Evolutionary conservation across 2,329 filamentous ascomycete genomes (phyloP), one percentile per base, ranked within the genome.

Genomic region (Diplocarpon mali): DNA sequence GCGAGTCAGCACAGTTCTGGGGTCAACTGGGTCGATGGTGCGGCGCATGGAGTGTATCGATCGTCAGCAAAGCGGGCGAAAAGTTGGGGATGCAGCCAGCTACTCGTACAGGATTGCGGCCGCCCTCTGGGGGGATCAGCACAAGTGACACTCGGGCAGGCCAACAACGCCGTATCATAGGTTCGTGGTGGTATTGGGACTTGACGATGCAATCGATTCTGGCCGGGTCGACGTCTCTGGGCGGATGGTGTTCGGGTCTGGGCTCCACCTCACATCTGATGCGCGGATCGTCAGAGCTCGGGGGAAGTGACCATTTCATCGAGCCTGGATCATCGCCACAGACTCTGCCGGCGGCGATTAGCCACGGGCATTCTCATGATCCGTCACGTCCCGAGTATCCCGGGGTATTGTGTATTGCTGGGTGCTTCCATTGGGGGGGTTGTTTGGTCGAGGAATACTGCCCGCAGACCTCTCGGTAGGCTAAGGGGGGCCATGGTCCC

Each of bases 181-280:
- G 50, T 67, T 67, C 35, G 63, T 64, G n/a, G n/a, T n/a, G n/a
- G n/a, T n/a, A n/a, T 34, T 64, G 58, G 10, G 65, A 65, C 28
- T 65, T 63, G 45, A 67, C 67, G 11, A 67, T 57, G 50, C 65
- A 67, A 16, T 62, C 7, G 61, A 9, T 63, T 56, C n/a, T 61
- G 62, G 5, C 58, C 56, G 8, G 60, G 58, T 14, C 58, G 45
- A 44, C 62, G 65, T 46, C 63, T 56, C 14, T 62, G 60, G 50
- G 62, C 65, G 0, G 58, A 57, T 13, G 57, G 54, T 28, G 37
- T 41, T 17, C 46, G 44, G 37, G n/a, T n/a, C 48, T 49, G 12
- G 56, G 52, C 13, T 65, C 63, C 15, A 65, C 59, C 34, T 60
- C 57, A 46, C 64, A 66, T 53, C 62, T 64, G 63, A 66, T 65